Conservation (phyloP, 2,329 filamentous ascomycete genomes). For the Bipolaris sorokiniana region DNA sequence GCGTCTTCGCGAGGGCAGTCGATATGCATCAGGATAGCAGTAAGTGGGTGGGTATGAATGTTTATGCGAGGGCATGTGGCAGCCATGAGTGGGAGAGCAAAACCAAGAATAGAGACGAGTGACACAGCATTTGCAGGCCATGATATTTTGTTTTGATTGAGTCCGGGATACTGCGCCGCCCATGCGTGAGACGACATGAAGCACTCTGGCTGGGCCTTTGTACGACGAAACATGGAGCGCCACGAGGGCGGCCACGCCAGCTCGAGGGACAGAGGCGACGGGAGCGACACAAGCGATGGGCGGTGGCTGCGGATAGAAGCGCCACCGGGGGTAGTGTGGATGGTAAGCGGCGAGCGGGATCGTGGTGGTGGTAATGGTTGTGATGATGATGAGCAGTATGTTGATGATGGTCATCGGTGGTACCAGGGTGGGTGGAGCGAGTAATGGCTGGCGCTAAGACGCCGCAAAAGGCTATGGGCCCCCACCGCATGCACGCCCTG, state of each 20-base stretch:
- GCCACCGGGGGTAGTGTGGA: conserved; percentile 35
- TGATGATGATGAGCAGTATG: conserved; percentile 20
- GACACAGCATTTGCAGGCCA: conserved; percentile 42
- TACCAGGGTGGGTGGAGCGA: conserved; percentile 33
- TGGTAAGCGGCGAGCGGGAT: conserved; percentile 25
- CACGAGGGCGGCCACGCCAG: conserved; percentile 47
- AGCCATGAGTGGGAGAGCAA: conserved; percentile 16
- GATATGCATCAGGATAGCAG: conserved; percentile 52
- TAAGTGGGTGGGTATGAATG: conserved; percentile 7
- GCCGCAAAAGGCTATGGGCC: conserved; percentile 1
- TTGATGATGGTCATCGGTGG: conserved; percentile 29
- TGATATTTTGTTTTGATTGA: conserved; percentile 44
- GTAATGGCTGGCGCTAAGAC: conserved; percentile 31
- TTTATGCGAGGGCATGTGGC: conserved; percentile 16
- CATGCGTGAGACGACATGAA: conserved; percentile 47
- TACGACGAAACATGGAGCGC: conserved; percentile 38
- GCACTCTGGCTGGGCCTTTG: conserved; percentile 39
- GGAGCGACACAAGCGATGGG: conserved; percentile 28
- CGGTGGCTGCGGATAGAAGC: conserved; percentile 33
- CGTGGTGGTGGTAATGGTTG: background rate
- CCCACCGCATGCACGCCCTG: conserved; percentile 28
- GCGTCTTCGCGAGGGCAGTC: conserved; percentile 55
- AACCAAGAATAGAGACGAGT: conserved; percentile 45
- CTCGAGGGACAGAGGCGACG: conserved; percentile 31
- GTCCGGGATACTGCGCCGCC: conserved; percentile 34